These are phyloP conservation scores for Rubroboletus satanas DNA, from an alignment of 768 basidiomycete genomes.

Conservation along the genomic window DNA sequence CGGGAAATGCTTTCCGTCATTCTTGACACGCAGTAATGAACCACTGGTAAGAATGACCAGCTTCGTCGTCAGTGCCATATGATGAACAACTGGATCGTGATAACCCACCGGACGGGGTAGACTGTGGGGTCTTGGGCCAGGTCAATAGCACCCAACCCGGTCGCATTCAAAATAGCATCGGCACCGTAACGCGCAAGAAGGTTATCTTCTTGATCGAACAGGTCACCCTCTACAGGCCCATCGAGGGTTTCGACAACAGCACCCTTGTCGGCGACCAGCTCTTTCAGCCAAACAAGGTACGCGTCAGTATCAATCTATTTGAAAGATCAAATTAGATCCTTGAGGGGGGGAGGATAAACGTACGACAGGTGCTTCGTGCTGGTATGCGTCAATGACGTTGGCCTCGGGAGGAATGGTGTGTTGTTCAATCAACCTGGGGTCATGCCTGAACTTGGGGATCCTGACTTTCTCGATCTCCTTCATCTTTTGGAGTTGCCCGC, in stretches of 20 bases:
- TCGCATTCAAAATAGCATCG: neutral
- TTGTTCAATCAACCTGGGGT: neutral
- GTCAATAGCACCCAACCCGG: neutral
- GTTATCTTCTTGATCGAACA: neutral
- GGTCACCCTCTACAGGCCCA: neutral
- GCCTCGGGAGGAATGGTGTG: neutral
- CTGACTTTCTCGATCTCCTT: neutral
- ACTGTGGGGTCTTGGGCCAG: neutral
- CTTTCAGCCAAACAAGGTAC: neutral
- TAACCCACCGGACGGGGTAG: neutral
- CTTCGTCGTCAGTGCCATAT: neutral
- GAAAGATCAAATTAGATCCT: neutral
- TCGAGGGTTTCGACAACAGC: neutral
- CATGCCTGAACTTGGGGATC: neutral
- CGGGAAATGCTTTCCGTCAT: neutral
- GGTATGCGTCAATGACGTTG: neutral
- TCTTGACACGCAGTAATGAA: neutral
- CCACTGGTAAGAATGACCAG: neutral
- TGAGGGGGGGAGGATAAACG: too few species aligned
- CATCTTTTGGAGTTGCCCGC: neutral
- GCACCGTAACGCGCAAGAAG: neutral
- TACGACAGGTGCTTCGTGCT: neutral
- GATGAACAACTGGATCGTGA: neutral
- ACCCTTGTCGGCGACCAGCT: neutral
- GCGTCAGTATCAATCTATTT: neutral